Base-by-base conservation (phyloP, 495 filamentous ascomycete species). In the Chlorociboria aeruginascens region DNA sequence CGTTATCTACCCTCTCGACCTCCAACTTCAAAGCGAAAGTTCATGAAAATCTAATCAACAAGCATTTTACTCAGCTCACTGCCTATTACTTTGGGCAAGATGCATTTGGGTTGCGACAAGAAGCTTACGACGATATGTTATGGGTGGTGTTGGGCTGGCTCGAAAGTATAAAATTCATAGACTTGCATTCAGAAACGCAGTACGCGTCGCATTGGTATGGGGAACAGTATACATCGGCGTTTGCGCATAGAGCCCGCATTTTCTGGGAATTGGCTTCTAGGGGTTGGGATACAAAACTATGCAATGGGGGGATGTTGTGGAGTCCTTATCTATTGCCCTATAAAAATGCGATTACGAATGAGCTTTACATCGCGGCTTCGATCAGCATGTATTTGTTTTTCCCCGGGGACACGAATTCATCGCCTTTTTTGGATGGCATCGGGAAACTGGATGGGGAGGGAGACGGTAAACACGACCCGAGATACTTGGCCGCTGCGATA, bases 321-420 rank as follows among this genome's bases (percentile, higher is more conserved):
- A 92, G 80, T 41, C 92, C 87, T 6, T 73, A 77, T 42, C 65
- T 94, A 35, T 63, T 67, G 16, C 88, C 90, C 0, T 96, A 98
- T 65, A 98, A 97, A 62, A 98, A 98, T 58, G 89, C 92, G 47
- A 90, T 98, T 53, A 98, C 92, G 30, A 98, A 98, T 60, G 80
- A 97, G 60, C 73, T 96, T 8, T 97, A 70, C 58, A 86, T 96
- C 45, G 69, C 88, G 0, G 87, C 86, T 0, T 88, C 82, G 40
- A 76, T 93, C 39, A 74, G 70, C 16, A 97, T 98, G 92, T 98
- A 93, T 60, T 74, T 93, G 3, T 76, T 92, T 61, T 92, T 87
- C 60, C 87, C 89, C 0, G 88, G 88, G 3, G 89, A 94, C 50
- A 50, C 65, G 13, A 86, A 85, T 48, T 61, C 69, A 11, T 78